Evolutionary conservation across 2,329 filamentous ascomycete species (phyloP), one percentile per base, ranked within the genome.

Genomic region (Aaosphaeria pasadenensis): DNA sequence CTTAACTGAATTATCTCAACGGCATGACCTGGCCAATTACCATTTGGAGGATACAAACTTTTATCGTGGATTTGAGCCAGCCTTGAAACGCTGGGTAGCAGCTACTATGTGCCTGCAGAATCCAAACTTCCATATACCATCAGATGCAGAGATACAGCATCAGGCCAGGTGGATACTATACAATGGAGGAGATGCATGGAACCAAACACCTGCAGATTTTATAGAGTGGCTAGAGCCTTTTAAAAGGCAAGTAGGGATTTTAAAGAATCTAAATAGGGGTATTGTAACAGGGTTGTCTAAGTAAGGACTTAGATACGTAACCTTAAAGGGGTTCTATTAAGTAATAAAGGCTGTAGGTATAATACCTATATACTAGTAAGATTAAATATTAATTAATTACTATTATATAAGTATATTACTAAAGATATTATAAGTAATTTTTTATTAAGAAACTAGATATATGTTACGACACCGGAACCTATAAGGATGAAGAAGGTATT

Each of bases 181-280:
- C 17, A 60, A 59, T 39, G 45, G 39, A 11, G 64, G 67, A 6
- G 67, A 71, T 45, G 53, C 62, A 1, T 70, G 66, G 67, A 69
- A 71, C 42, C 67, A 71, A 45, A 71, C 67, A 1, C 55, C 65
- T 38, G 69, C 67, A 5, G 67, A 71, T 42, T 65, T 63, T 32
- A 46, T 55, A 7, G 52, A 62, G 32, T 70, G 64, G 65, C 35
- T 69, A 39, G 52, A 47, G 42, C 52, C 58, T 7, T 69, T 69
- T 36, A 69, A 68, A 47, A 49, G 50, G 35, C 52, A 57, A 6
- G 49, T 63, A 9, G 59, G 60, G 3, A 57, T 60, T 24, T 39
- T 36, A 11, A 32, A 44, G 5, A 32, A 41, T 28, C 35, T 30
- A 28, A 30, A 46, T 46, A 43, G 32, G 32, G 32, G 32, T 35